Percentiles rank a stretch among this genome's conserved stretches.
These are phyloP conservation scores for Aspergillus cavernicola DNA, from an alignment of 495 filamentous ascomycete species.

Conservation along the genomic window DNA sequence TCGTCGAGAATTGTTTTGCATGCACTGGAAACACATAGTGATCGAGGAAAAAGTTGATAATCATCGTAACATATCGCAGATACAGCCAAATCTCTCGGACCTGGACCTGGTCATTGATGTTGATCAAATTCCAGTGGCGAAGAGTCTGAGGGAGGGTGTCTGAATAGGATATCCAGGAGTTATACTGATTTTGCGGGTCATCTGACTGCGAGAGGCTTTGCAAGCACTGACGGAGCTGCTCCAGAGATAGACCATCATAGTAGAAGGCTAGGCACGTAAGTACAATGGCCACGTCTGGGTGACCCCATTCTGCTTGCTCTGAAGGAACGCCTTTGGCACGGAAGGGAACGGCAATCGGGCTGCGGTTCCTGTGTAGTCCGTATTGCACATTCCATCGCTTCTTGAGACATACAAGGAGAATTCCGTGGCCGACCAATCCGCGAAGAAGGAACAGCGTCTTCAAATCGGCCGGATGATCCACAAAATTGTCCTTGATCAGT, in stretches of 20 bases:
- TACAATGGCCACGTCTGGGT: constrained; percentile 65
- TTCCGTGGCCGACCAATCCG: constrained; percentile 55
- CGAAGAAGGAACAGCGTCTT: constrained; percentile 51
- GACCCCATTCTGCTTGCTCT: constrained; percentile 65
- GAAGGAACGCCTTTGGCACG: constrained; percentile 63
- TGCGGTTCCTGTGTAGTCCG: constrained; percentile 49
- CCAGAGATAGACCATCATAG: constrained; percentile 53
- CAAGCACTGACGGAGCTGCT: constrained; percentile 49
- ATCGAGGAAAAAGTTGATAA: constrained; percentile 59
- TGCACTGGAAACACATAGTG: constrained; percentile 60
- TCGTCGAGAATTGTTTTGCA: constrained; percentile 57
- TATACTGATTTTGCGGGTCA: constrained; percentile 53
- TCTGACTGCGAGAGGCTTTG: constrained; percentile 50
- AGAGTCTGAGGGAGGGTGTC: constrained; percentile 35
- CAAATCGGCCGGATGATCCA: no score
- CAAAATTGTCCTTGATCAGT: no score
- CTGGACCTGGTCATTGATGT: constrained; percentile 50
- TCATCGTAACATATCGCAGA: constrained; percentile 44
- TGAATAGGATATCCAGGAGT: constrained; percentile 44
- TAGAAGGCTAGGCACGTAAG: constrained; percentile 68
- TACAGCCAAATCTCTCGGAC: constrained; percentile 45
- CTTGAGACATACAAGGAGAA: constrained; percentile 54
- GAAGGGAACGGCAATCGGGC: constrained; percentile 64
- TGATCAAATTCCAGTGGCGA: constrained; percentile 50
- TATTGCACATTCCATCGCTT: constrained; percentile 73